These are phyloP conservation scores for Diaporthe citriasiana DNA, from an alignment of 2,329 filamentous ascomycete species.

Conservation along the genomic window DNA sequence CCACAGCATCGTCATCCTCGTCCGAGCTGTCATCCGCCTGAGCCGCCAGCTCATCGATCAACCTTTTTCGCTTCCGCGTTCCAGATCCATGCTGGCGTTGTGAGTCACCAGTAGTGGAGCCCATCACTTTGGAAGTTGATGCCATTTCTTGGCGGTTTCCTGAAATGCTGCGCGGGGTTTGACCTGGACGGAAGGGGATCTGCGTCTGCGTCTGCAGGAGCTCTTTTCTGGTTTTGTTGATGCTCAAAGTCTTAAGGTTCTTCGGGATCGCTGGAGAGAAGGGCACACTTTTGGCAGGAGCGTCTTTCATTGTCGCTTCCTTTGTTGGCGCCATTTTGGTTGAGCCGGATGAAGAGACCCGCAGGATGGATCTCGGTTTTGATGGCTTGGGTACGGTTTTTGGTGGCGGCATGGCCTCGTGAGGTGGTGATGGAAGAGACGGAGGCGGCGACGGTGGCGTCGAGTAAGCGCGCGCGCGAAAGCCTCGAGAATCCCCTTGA, in stretches of 20 bases:
- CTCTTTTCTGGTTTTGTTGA: slow-evolving; percentile 37
- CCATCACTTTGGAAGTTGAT: slow-evolving; percentile 33
- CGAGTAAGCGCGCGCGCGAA: slow-evolving; percentile 40
- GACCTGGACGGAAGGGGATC: slow-evolving; percentile 41
- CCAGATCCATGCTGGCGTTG: slow-evolving; percentile 36
- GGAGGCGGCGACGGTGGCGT: slow-evolving; percentile 42
- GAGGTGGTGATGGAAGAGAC: slow-evolving; percentile 40
- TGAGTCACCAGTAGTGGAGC: slow-evolving; percentile 33
- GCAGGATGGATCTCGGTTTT: slow-evolving; percentile 35
- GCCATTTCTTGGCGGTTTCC: slow-evolving; percentile 39
- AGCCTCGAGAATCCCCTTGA: slow-evolving; percentile 20
- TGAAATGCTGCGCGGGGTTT: slow-evolving; percentile 28
- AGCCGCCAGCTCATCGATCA: slow-evolving; percentile 60
- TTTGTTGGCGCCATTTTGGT: slow-evolving; percentile 29
- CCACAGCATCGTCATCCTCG: slow-evolving; percentile 44
- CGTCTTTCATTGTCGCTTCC: slow-evolving; percentile 18
- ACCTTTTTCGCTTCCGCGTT: slow-evolving; percentile 46
- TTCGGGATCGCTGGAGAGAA: slow-evolving; percentile 35
- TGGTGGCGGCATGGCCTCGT: slow-evolving; percentile 40
- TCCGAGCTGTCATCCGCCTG: slow-evolving; percentile 55
- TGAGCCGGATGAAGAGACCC: slow-evolving; percentile 33
- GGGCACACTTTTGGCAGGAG: slow-evolving; percentile 20
- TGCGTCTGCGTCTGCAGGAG: slow-evolving; percentile 41
- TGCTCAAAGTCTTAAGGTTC: slow-evolving; percentile 37
- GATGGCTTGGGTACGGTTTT: slow-evolving; percentile 35